Evolutionary conservation across 2,329 filamentous ascomycete species (phyloP), one percentile per base, ranked within the genome.

Genomic region (Lachnellula suecica): DNA sequence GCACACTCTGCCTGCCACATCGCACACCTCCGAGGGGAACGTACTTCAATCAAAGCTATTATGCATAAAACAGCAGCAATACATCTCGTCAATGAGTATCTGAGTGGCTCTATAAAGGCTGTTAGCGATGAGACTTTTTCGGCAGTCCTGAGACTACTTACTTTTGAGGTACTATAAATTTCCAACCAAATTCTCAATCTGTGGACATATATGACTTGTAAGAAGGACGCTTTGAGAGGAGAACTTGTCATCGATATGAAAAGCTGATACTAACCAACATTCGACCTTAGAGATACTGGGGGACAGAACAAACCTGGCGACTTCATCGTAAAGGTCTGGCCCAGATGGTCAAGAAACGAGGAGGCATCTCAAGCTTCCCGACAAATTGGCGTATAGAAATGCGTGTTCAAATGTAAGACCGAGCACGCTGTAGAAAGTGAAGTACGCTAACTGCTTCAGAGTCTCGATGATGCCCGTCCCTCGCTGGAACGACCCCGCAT

Each of bases 1-100:
- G 71, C 71, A 1, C 71, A 73, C 49, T 68, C 71, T 2, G 71
- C 71, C 1, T 70, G 70, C 0, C 71, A 73, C 43, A 52, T 73
- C 1, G 63, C 68, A 29, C 62, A 69, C 3, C 62, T 71, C 48
- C 67, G 71, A 22, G 65, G 64, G 0, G 62, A 63, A 0, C 58
- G 48, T 7, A 49, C 56, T 4, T 67, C 66, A 1, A 55, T 50
- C 13, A 60, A 65, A 35, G 69, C 65, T 1, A 37, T 68, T 1
- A 57, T 59, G 35, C 72, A 66, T 52, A 72, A 72, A 48, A 48
- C 59, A 4, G 68, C 71, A 41, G 70, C 70, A 5, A 61, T 72
- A 9, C 62, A 63, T 3, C 71, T 72, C 31, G 59, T 72, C 4
- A 59, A 62, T 11, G 24, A 49, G 3, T 72, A 68, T 69, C 64